phyloP scores from a whole-genome alignment of 148 eudicot genomes.

The Rhododendron henanense region DNA sequence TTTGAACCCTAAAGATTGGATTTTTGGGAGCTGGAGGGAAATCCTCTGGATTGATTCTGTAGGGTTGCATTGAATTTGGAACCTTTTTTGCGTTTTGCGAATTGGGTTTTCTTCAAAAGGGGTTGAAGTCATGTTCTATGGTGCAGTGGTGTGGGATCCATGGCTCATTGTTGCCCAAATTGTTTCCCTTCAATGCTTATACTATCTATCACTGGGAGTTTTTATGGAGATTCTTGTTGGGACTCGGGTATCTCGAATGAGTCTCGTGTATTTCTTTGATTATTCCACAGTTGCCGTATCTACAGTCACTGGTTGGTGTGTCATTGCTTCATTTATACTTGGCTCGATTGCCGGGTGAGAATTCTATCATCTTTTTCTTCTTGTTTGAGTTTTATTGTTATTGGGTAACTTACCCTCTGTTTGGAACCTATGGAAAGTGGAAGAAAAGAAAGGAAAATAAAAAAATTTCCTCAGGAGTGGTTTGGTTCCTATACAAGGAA shows the following conservation, averaged over 20 bases:
- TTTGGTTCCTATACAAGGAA: too few species aligned
- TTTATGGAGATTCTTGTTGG: conserved; percentile 72
- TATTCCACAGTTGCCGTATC: conserved; percentile 64
- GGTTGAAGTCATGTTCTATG: conserved; percentile 84
- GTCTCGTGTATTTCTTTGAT: conserved; percentile 90
- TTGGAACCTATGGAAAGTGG: too few species aligned
- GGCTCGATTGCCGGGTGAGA: conserved; percentile 85
- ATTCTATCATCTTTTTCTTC: background rate
- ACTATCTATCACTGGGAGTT: conserved; percentile 69
- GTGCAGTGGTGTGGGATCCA: conserved; percentile 94
- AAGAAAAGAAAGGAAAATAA: too few species aligned
- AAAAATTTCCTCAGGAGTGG: too few species aligned
- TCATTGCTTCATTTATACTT: conserved; percentile 67
- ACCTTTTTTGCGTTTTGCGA: background rate
- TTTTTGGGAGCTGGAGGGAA: background rate
- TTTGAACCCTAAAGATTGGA: background rate
- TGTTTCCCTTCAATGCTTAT: conserved; percentile 81
- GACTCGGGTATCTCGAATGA: conserved; percentile 68
- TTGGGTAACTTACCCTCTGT: background rate
- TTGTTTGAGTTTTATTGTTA: too few species aligned
- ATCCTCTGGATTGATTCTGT: background rate
- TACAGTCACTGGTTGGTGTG: conserved; percentile 89
- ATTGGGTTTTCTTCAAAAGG: background rate
- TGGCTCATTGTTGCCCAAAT: conserved; percentile 97
- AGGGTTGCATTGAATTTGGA: background rate